These are phyloP conservation scores for Kappamyces sp. DNA, from an alignment of 192 early-diverging fungal genomes.

Conservation along the genomic window DNA sequence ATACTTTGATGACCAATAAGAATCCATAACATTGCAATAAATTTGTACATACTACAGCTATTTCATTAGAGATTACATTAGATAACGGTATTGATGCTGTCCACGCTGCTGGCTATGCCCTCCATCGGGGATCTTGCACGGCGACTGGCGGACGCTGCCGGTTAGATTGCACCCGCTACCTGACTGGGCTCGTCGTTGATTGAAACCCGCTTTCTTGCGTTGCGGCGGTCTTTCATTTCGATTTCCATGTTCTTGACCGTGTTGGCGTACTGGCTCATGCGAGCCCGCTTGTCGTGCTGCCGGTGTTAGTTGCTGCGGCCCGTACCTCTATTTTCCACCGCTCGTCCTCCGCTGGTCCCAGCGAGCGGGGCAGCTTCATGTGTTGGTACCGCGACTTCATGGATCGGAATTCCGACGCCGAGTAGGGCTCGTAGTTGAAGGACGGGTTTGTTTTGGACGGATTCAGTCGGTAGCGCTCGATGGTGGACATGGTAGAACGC, in stretches of 20 bases:
- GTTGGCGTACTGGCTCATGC: slow-evolving; percentile 12
- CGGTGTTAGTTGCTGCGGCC: neutral
- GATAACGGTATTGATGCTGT: too few species aligned
- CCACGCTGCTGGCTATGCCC: too few species aligned
- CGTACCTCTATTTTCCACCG: slow-evolving; percentile 14
- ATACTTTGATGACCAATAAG: too few species aligned
- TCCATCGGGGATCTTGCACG: too few species aligned
- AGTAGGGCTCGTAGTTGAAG: slow-evolving; percentile 13
- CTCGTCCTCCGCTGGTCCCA: slow-evolving; percentile 7
- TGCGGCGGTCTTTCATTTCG: neutral
- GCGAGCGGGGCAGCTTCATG: slow-evolving; percentile 6
- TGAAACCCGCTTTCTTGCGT: neutral
- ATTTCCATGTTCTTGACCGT: slow-evolving; percentile 9
- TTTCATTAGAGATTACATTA: too few species aligned
- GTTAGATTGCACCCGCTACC: too few species aligned
- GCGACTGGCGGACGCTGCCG: too few species aligned
- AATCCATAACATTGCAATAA: too few species aligned
- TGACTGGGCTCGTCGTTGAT: neutral
- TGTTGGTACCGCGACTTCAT: slow-evolving; percentile 11
- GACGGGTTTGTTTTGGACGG: neutral
- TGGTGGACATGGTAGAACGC: neutral
- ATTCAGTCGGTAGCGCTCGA: slow-evolving; percentile 10
- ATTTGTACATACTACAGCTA: too few species aligned
- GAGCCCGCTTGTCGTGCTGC: slow-evolving; percentile 1
- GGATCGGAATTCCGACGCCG: slow-evolving; percentile 1